Percentiles rank a stretch among this genome's conserved stretches.
phyloP scores from a whole-genome alignment of 176 grass and related monocot species.

The Cymbopogon citratus region DNA sequence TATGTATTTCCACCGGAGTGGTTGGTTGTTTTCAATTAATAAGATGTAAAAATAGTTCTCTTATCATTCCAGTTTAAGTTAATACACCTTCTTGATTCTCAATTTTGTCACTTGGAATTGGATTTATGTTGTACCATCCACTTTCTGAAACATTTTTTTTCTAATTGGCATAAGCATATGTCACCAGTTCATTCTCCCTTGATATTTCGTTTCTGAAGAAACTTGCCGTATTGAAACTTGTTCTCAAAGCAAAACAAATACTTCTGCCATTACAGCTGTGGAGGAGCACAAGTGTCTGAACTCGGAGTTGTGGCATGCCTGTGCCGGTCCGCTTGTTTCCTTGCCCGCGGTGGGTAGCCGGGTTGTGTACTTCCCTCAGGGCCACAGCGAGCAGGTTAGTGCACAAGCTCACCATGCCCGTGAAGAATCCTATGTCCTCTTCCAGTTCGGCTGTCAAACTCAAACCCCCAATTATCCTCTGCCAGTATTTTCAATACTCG shows the following conservation, averaged over 20 bases:
- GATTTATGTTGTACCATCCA: neutral
- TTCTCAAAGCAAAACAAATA: neutral
- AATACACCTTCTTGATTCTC: neutral
- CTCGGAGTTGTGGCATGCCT: constrained; percentile 99
- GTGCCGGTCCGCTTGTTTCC: constrained; percentile 94
- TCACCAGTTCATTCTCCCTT: neutral
- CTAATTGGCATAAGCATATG: neutral
- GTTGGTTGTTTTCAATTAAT: neutral
- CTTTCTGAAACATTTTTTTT: constrained; percentile 8
- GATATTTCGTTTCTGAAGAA: neutral
- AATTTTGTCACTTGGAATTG: neutral
- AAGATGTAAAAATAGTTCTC: neutral
- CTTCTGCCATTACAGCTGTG: constrained; percentile 40
- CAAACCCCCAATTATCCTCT: constrained; percentile 3
- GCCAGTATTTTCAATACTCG: neutral
- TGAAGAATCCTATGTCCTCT: neutral
- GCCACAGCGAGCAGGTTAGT: constrained; percentile 94
- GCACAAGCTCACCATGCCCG: neutral
- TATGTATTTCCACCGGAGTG: neutral
- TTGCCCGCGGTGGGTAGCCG: constrained; percentile 79
- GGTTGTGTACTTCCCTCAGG: constrained; percentile 95
- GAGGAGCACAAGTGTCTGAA: constrained; percentile 86
- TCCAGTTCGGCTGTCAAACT: neutral
- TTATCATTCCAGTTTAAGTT: neutral
- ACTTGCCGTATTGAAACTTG: neutral